These are phyloP conservation scores for Kalaharituber pfeilii DNA, from an alignment of 2,329 filamentous ascomycete species.

Conservation along the genomic window DNA sequence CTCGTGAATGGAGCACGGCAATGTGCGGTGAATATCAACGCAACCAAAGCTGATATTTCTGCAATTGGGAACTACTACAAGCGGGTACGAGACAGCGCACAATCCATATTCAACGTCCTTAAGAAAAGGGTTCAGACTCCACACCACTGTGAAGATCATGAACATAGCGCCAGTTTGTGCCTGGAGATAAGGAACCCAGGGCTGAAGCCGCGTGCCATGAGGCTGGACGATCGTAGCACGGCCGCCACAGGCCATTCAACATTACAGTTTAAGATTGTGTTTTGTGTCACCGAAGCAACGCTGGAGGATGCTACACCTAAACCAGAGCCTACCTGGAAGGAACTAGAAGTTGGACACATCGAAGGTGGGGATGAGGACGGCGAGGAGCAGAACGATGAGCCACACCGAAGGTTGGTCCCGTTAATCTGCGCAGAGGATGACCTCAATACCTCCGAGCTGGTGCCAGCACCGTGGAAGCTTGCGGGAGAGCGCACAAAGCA, in stretches of 20 bases:
- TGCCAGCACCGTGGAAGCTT: no score
- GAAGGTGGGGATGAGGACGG: background rate
- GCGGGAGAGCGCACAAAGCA: no score
- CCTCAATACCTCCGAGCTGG: no score
- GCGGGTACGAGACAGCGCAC: constrained; percentile 7
- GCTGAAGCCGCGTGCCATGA: background rate
- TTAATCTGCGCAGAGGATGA: no score
- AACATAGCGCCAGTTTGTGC: constrained; percentile 9
- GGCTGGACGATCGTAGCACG: background rate
- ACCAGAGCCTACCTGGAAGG: background rate
- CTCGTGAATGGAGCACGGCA: constrained; percentile 5
- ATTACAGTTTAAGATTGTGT: background rate
- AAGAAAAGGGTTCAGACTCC: constrained; percentile 8
- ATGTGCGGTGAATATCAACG: background rate
- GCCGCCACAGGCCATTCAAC: background rate
- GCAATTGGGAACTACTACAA: constrained; percentile 8
- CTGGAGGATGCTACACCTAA: background rate
- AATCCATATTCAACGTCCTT: constrained; percentile 7
- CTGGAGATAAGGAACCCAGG: constrained; percentile 4
- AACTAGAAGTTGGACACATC: constrained; percentile 4
- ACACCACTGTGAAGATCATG: constrained; percentile 5
- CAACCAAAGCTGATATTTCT: background rate
- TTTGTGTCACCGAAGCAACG: background rate
- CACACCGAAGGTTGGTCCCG: no score
- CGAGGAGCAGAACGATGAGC: background rate